These are phyloP conservation scores for Cercophora sp. DNA, from an alignment of 495 filamentous ascomycete genomes.

Conservation along the genomic window DNA sequence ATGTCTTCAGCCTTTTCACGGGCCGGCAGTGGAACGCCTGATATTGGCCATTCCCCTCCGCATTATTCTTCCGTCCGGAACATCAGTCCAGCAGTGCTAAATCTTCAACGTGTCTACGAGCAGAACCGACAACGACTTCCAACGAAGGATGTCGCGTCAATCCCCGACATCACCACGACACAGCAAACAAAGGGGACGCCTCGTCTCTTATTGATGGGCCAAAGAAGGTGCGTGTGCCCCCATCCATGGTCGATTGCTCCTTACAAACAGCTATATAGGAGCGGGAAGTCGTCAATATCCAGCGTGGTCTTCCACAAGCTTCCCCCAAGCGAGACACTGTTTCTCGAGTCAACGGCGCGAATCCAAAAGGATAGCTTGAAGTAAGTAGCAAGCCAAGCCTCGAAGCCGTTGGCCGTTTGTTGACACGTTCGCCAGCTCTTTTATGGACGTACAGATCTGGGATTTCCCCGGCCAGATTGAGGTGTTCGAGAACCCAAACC, in stretches of 20 bases:
- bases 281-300: constrained; percentile 95
- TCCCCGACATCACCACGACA: constrained; percentile 33
- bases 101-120: constrained; percentile 53
- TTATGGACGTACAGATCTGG: constrained; percentile 98
- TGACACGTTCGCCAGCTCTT: constrained; percentile 59
- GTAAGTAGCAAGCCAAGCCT: constrained; percentile 40
- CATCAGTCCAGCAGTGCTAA: constrained; percentile 48
- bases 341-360: constrained; percentile 85
- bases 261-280: constrained; percentile 54
- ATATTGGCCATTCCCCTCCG: constrained; percentile 18
- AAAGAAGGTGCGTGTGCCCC: constrained; percentile 66
- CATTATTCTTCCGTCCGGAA: constrained; percentile 23
- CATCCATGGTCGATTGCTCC: not conserved
- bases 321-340: constrained; percentile 89
- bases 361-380: constrained; percentile 92
- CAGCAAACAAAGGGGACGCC: constrained; percentile 62
- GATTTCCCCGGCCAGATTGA: constrained; percentile 94
- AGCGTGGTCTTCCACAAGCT: constrained; percentile 98
- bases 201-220: constrained; percentile 88
- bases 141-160: constrained; percentile 38
- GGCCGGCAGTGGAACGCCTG: constrained; percentile 9
- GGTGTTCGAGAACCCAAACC: constrained; percentile 64
- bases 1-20: constrained; percentile 30
- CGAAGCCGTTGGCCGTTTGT: not conserved
- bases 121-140: constrained; percentile 49